A percentile compares a stretch with the other conserved stretches of the same genome.
These are phyloP conservation scores for Plasmodium vinckei DNA, from an alignment of 169 alveolate species.

Conservation along the genomic window DNA sequence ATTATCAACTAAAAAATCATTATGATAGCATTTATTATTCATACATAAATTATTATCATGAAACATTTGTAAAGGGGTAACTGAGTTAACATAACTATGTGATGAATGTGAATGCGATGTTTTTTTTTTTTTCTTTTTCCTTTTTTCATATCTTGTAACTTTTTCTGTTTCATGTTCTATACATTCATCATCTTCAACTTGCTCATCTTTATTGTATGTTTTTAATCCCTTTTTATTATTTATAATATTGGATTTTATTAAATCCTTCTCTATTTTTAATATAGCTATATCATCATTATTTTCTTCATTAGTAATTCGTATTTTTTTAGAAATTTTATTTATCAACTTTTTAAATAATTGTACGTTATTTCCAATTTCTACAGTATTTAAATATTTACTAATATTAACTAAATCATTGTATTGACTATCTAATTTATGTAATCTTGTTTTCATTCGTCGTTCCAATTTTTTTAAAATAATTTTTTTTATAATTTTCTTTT, in stretches of 20 bases:
- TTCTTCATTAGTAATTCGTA: constrained; percentile 34
- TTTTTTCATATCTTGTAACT: constrained; percentile 19
- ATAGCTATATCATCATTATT: constrained; percentile 69
- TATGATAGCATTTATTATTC: constrained; percentile 44
- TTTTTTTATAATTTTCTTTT: constrained; percentile 32
- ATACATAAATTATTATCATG: constrained; percentile 36
- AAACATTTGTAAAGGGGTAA: constrained; percentile 59
- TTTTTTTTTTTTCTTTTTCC: constrained; percentile 43
- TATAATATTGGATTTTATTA: constrained; percentile 45
- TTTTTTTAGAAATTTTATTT: constrained; percentile 33
- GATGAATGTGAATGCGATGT: constrained; percentile 16
- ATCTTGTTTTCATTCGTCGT: constrained; percentile 23
- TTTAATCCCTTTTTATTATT: constrained; percentile 42
- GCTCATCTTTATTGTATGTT: constrained; percentile 27
- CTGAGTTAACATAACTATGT: constrained; percentile 33
- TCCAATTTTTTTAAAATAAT: constrained; percentile 33
- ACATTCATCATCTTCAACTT: constrained; percentile 11
- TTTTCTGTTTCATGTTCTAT: constrained; percentile 32
- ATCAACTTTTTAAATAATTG: constrained; percentile 9
- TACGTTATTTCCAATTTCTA: constrained; percentile 27
- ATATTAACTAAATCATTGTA: constrained; percentile 22
- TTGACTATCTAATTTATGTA: constrained; percentile 45
- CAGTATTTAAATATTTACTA: constrained; percentile 17
- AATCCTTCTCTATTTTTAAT: constrained; percentile 62
- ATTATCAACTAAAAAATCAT: constrained; percentile 40